Conservation (phyloP, 768 basidiomycete species). For the Tephrocybe sp. region DNA sequence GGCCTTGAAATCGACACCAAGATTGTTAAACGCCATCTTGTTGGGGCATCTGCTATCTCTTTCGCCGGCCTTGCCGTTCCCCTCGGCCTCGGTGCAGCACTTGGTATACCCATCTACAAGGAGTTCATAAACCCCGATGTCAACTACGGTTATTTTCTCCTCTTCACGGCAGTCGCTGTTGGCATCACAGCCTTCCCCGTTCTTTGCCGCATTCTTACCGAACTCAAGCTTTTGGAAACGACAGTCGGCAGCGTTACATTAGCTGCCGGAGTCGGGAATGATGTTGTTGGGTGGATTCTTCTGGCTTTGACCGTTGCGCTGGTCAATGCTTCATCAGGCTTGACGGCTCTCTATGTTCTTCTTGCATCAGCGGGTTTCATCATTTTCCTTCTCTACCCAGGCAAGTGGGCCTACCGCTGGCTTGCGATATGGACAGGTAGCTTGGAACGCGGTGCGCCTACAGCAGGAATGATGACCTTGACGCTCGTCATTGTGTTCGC, state of each 20-base stretch:
- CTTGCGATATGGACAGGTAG: conserved; percentile 66
- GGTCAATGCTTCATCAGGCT: conserved; percentile 70
- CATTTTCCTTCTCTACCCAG: conserved; percentile 64
- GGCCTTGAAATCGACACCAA: conserved; percentile 81
- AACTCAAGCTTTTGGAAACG: conserved; percentile 79
- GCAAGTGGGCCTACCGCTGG: conserved; percentile 65
- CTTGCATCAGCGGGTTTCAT: conserved; percentile 65
- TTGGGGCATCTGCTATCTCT: conserved; percentile 58
- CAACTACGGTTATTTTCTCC: conserved; percentile 77
- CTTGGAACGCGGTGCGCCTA: conserved; percentile 70
- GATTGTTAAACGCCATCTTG: conserved; percentile 62
- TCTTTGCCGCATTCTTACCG: conserved; percentile 81
- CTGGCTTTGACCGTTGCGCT: conserved; percentile 82
- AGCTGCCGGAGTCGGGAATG: conserved; percentile 81
- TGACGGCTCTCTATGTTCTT: conserved; percentile 78
- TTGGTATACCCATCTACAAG: conserved; percentile 72
- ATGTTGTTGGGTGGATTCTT: conserved; percentile 75
- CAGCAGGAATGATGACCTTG: conserved; percentile 73
- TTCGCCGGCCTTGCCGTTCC: conserved; percentile 72
- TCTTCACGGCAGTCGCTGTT: conserved; percentile 86
- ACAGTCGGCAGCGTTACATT: conserved; percentile 80
- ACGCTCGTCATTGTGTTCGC: conserved; percentile 71
- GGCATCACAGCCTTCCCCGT: conserved; percentile 84
- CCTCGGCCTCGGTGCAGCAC: conserved; percentile 76
- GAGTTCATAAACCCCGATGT: conserved; percentile 58